Base-by-base conservation (phyloP, 2,329 filamentous ascomycete species). In the Domatiomyces catenatus region DNA sequence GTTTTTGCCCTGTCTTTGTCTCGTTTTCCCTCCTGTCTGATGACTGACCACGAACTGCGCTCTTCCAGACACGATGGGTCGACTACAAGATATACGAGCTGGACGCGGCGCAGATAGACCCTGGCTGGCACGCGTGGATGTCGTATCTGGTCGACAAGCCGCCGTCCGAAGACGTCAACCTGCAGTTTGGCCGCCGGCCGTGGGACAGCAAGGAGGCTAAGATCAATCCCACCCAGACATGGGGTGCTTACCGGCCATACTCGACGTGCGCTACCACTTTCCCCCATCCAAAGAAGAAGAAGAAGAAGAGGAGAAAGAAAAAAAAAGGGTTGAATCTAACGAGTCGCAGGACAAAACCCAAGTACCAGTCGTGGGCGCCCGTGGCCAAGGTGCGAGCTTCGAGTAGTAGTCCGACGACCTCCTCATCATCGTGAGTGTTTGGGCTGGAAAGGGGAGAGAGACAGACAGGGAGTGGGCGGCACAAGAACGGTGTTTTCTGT, bases 61-160 rank as follows among this genome's bases (percentile, higher is more conserved):
- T 45, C n/a, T 45, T 4, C 17, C 17, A 55, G 46, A 95, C 88
- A 61, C 81, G 89, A 75, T 98, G 93, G 92, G 86, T 98, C 57
- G 89, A 96, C 70, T 98, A 93, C 76, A 90, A 87, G 72, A 77
- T 85, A 68, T 75, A 86, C 62, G 87, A 96, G 64, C 67, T 63
- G 50, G 68, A 77, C 60, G 55, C 62, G 19, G 63, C 59, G 45
- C 86, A 95, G 50, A 85, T 95, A 62, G 90, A 96, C 70, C 89
- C 90, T 48, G 86, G 90, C 69, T 98, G 92, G 92, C 92, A 96
- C 71, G 87, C 86, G 26, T 98, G 92, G 92, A 88, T 98, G 61
- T 87, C 87, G 58, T 96, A 98, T 71, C 73, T 81, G 70, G 82
- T 94, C 62, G 88, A 96, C 69, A 84, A 85, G 69, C 81, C 90